Evolutionary conservation across 78 protist species (phyloP), one percentile per base, ranked within the genome.

Genomic region (Dictyostelium citrinum): DNA sequence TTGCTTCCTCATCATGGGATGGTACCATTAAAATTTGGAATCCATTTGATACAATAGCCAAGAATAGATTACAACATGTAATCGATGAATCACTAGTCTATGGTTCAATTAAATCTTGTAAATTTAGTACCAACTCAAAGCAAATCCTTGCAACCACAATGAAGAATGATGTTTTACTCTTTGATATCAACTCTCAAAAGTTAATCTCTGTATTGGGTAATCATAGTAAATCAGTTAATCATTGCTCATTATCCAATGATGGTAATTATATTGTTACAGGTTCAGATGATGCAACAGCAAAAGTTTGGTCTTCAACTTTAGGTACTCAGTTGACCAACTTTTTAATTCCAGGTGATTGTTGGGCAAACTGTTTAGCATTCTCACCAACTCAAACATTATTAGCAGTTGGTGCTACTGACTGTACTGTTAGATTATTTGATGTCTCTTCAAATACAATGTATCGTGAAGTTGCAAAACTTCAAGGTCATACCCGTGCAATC

Each of bases 1-100:
- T 95, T 41, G 97, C 82, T 1, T 51, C 96, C 2, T 86, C 91
- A n/a, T 49, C 90, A 14, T 84, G 91, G 94, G 97, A 95, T 83
- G 93, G 96, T 27, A 86, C 92, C 17, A 60, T 91, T 46, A 58
- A 70, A 33, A 24, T 95, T 46, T 95, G 97, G 97, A 51, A 90
- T 24, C 84, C 92, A 51, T 61, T 39, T 6, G 90, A 46, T 3
- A 0, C 88, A 16, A 17, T 81, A 1, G 90, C 81, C 1, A 74
- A 80, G 2, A 0, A 78, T 14, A 71, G 92, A 64, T 24, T 77
- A 7, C 17, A 45, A n/a, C 27, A 49, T 22, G 71, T 49, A 11
- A 81, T 82, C 60, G 90, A 90, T 45, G 83, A 37, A 20, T 82
- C 95, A 0, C 1, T 24, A 1, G 31, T 35, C 2, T 29, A 43